Base-by-base conservation (phyloP, 2,329 filamentous ascomycete genomes). In the Diplocarpon rosae region DNA sequence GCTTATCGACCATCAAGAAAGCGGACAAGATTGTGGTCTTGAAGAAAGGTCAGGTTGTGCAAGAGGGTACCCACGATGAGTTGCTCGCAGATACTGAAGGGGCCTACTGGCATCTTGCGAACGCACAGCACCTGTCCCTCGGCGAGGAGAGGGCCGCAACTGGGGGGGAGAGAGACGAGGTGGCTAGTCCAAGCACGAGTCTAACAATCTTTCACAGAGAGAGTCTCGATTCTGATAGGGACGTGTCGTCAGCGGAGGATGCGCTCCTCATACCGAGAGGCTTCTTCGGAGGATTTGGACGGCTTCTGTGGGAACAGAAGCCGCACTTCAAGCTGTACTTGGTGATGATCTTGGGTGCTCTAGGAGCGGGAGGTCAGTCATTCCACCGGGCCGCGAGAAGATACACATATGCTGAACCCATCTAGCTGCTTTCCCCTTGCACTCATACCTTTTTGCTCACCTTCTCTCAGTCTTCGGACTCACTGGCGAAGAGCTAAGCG, bases 21-120 rank as follows among this genome's bases (percentile, higher is more conserved):
- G 85, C 86, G 3, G 82, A 93, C 57, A 76, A 78, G 31, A 93
- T 93, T 43, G 68, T 88, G 7, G 86, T 93, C 1, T 63, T 93
- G 42, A 72, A 84, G 49, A 76, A 80, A 47, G 86, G 86, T 13
- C 70, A 73, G 42, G 75, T 87, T 0, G 71, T 82, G 8, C 85
- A 94, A 61, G 68, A 80, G 53, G 87, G 87, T 0, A 86, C 75
- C 0, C 87, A 94, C 52, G 76, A 86, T 6, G 73, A 77, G 35
- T 71, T 94, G 0, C 67, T 93, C 1, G 61, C 68, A 2, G 38
- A 58, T 37, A 68, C 77, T 4, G 68, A 67, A 2, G 77, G 83
- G 1, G 69, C 33, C 4, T 90, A 90, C 56, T 72, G 72, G 31
- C 72, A 72, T 1, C 72, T 89, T 4, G 83, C 88, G 1, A 67